Base-by-base conservation (phyloP, 768 basidiomycete genomes). In the Boletus barrowsii region DNA sequence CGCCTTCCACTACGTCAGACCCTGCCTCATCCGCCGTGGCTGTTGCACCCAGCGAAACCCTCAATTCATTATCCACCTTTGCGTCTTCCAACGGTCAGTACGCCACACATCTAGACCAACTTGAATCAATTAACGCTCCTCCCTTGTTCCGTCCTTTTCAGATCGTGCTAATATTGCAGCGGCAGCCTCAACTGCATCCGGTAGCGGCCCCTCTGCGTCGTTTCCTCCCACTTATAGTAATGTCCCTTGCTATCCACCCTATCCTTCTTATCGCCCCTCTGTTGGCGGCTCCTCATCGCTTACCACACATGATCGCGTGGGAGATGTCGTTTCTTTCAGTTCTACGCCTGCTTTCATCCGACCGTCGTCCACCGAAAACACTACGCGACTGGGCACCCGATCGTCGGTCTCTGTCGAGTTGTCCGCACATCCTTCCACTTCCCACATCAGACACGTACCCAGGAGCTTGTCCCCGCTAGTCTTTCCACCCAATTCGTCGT, bases 391-490 rank as follows among this genome's bases (percentile, higher is more conserved):
- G 7, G 45, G 9, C 40, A 5, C 47, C 32, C 55, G 61, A 53
- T 57, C 65, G 2, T 56, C 59, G 2, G 14, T 51, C 36, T 33
- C 58, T 33, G 29, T 62, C 15, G 59, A 57, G 11, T 26, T 58
- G 2, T 53, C 58, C 13, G 41, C 51, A 18, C 10, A 44, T 18
- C 29, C 44, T n/a, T 44, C 58, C 1, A 15, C 53, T 26, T 56
- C 63, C 17, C 58, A 58, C 20, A 41, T 39, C 37, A 52, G 58
- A 55, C 62, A 49, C 46, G 24, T 47, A 40, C 65, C 61, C 51
- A 57, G 58, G 48, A 69, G 57, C 55, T 29, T 69, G 36, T 69
- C 68, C 15, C 68, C 68, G 4, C 58, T 68, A 2, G 59, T 58
- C 2, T 54, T 68, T 24, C 18, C 64, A 37, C 47, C 68, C 35